These are phyloP conservation scores for Capsicum pubescens DNA, from an alignment of 257 asterid genomes.

Conservation along the genomic window DNA sequence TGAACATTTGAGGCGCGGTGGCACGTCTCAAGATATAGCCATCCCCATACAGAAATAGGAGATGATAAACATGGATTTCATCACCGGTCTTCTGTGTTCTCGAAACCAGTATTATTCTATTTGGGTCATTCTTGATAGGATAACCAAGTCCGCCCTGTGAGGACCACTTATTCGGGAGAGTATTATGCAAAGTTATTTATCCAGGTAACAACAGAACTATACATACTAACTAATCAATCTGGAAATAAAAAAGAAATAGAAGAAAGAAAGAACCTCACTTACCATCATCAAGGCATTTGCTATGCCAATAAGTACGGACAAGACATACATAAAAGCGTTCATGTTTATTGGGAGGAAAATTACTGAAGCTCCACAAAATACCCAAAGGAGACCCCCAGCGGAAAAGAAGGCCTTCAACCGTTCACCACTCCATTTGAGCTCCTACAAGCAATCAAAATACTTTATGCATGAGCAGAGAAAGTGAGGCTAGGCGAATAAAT, in stretches of 20 bases:
- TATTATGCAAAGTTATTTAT: too few species aligned
- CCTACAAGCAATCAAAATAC: constrained; percentile 46
- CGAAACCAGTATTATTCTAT: too few species aligned
- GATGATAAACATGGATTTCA: too few species aligned
- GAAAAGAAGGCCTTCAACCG: constrained; percentile 63
- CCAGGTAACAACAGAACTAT: background rate
- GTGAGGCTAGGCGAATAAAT: background rate
- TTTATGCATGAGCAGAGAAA: background rate
- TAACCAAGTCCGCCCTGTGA: too few species aligned
- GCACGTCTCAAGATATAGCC: too few species aligned
- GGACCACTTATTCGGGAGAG: too few species aligned
- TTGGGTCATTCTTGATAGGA: too few species aligned
- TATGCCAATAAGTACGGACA: constrained; percentile 66
- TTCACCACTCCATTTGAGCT: constrained; percentile 67
- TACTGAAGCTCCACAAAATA: constrained; percentile 63
- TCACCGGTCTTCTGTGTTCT: too few species aligned
- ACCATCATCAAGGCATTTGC: constrained; percentile 91
- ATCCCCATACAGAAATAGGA: too few species aligned
- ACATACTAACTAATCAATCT: background rate
- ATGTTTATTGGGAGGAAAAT: constrained; percentile 66
- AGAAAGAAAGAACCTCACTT: background rate
- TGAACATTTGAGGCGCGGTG: too few species aligned
- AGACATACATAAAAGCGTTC: constrained; percentile 57
- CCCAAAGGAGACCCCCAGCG: constrained; percentile 84
- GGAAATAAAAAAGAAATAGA: background rate